Percentiles rank a stretch among this genome's conserved stretches.
These are phyloP conservation scores for Immersiporthe knoxdaviesiana DNA, from an alignment of 2,329 filamentous ascomycete genomes.

Conservation along the genomic window DNA sequence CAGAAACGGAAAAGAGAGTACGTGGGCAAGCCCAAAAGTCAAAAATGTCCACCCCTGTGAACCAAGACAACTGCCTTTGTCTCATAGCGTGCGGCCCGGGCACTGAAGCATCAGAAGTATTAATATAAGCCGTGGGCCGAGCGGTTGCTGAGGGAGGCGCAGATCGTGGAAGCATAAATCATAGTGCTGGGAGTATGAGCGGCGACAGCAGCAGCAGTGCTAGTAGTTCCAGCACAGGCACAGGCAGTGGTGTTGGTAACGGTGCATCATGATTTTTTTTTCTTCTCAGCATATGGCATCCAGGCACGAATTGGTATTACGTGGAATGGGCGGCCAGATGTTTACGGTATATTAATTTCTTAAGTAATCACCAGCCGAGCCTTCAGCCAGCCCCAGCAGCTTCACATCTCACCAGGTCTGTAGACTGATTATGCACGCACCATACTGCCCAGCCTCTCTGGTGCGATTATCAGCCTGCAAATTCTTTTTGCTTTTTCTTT, in stretches of 20 bases:
- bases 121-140: background rate
- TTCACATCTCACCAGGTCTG: background rate
- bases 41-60: background rate
- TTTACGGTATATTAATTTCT: constrained; percentile 1
- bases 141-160: background rate
- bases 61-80: background rate
- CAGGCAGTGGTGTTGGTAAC: too few species aligned
- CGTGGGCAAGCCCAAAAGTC: background rate
- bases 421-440: background rate
- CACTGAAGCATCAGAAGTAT: background rate
- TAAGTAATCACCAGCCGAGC: background rate
- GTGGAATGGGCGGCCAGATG: background rate
- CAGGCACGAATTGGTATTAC: background rate
- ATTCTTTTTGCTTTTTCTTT: background rate
- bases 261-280: too few species aligned
- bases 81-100: background rate
- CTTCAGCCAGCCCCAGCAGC: background rate
- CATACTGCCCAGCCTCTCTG: background rate
- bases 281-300: background rate
- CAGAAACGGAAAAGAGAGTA: background rate
- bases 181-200: too few species aligned
- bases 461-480: background rate
- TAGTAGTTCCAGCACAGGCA: background rate
- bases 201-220: background rate
- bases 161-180: background rate